Base-by-base conservation (phyloP, 1,139 yeast genomes). In the Pneumocystis jirovecii region DNA sequence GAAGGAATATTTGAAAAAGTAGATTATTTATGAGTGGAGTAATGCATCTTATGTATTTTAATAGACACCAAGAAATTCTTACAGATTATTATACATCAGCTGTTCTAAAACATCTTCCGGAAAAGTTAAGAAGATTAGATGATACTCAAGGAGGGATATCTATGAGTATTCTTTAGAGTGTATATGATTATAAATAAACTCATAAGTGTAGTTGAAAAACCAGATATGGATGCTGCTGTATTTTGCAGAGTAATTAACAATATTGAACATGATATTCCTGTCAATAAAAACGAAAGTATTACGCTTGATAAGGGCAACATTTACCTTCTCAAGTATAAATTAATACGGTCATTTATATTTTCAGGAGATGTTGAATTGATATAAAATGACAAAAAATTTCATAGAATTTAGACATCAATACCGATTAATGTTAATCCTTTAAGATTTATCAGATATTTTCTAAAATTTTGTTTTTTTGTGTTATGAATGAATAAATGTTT, bases 151-250 rank as follows among this genome's bases (percentile, higher is more conserved):
- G 91, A 3, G 88, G 87, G 1, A 80, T 86, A 29, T 81, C 85
- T 7, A 90, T 91, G 97, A 25, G 57, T 50, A 50, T 45, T 45
- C 21, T 44, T 44, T 44, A 44, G 4, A 6, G 7, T 21, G 31
- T 4, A 6, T 21, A 1, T 21, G 6, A 19, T 6, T 1, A 7
- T 25, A 12, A 1, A 31, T 40, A 25, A 25, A 21, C 7, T 50
- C 21, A 50, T 19, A 19, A 4, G 5, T 3, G 5, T 25, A 50
- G 79, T 90, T 1, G 86, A 83, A 21, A 81, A 80, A 69, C 97
- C 97, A 0, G 89, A 89, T 67, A 71, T 87, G 71, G 81, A 86
- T 68, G 82, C 80, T 68, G 87, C 93, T 3, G 96, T 93, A 1
- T 89, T 89, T 71, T 78, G 90, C 10, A 81, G 82, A 65, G 90